Base-by-base conservation (phyloP, 768 basidiomycete genomes). In the Trametes cingulata region DNA sequence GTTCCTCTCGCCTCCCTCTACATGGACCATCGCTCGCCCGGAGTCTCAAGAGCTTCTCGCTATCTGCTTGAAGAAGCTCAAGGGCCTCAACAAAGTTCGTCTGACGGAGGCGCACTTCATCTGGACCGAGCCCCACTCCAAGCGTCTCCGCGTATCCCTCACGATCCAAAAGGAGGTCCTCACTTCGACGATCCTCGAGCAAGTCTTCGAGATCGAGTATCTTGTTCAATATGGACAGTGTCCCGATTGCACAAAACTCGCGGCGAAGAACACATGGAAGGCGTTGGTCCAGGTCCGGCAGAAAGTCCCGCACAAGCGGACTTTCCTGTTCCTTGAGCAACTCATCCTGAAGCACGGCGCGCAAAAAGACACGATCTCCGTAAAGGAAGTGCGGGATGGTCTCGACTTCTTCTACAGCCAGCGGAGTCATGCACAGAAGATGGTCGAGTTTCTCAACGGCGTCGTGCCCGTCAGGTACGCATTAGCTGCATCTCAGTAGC, bases 111-210 rank as follows among this genome's bases (percentile, higher is more conserved):
- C 97, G 2, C 92, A 94, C 64, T 98, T 98, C 73, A 93, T 98
- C 69, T 99, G 97, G 97, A 99, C 97, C 20, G 97, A 99, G 71
- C 97, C 97, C 2, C 96, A 99, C 76, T 95, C 92, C 39, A 95
- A 95, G 70, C 84, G 97, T 37, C 73, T 98, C 62, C 84, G 93
- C 47, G 86, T 99, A 56, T 96, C 96, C 53, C 77, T 99, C 68
- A 97, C 96, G 0, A 95, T 99, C 62, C 97, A 99, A 77, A 99
- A 99, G 79, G 97, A 98, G 82, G 94, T 94, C 50, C 82, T 99
- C 65, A 91, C 93, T 0, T 89, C 90, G 41, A 99, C 97, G 0
- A 91, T 99, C 71, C 81, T 98, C 42, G 97, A 98, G 71, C 97
- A 98, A 82, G 86, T 95, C 0, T 99, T 98, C 67, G 95, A 98